phyloP scores from a whole-genome alignment of 1,139 yeast species.

The Casaregolazyma suthepensis region DNA sequence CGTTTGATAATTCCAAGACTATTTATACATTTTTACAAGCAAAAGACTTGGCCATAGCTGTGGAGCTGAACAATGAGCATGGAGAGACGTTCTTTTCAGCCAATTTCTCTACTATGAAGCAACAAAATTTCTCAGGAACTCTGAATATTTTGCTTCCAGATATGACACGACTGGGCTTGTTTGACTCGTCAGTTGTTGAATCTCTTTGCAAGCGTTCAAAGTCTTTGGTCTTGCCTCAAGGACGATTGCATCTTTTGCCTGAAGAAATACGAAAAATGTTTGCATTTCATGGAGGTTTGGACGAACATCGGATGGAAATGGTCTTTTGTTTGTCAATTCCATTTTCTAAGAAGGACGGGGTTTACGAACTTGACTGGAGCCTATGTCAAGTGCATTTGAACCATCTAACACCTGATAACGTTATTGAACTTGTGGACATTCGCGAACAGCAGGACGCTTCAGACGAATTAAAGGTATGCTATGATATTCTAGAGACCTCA shows the following conservation, averaged over 20 bases:
- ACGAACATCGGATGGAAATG: not conserved
- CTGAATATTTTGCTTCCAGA: conserved; percentile 11
- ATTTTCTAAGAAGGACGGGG: not conserved
- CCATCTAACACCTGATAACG: not conserved
- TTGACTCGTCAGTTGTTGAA: not conserved
- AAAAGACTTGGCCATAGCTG: conserved; percentile 18
- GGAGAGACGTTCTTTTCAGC: not conserved
- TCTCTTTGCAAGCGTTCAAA: conserved; percentile 7
- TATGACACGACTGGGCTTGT: conserved; percentile 7
- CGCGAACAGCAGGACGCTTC: not conserved
- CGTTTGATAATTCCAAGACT: not conserved
- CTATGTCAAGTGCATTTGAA: not conserved
- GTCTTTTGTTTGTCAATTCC: not conserved
- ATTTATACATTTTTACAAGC: conserved; percentile 5
- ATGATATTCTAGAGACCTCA: not conserved
- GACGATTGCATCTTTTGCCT: conserved; percentile 5
- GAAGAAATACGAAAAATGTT: not conserved
- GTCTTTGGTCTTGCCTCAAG: conserved; percentile 8
- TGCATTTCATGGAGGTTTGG: not conserved
- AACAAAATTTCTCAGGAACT: not conserved
- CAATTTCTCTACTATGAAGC: not conserved
- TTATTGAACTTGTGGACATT: not conserved
- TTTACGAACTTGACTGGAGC: not conserved
- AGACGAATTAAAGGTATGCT: not conserved
- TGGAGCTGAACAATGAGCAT: conserved; percentile 5